Evolutionary conservation across 2,329 filamentous ascomycete genomes (phyloP).

Genomic region (Trichoderma sp.): DNA sequence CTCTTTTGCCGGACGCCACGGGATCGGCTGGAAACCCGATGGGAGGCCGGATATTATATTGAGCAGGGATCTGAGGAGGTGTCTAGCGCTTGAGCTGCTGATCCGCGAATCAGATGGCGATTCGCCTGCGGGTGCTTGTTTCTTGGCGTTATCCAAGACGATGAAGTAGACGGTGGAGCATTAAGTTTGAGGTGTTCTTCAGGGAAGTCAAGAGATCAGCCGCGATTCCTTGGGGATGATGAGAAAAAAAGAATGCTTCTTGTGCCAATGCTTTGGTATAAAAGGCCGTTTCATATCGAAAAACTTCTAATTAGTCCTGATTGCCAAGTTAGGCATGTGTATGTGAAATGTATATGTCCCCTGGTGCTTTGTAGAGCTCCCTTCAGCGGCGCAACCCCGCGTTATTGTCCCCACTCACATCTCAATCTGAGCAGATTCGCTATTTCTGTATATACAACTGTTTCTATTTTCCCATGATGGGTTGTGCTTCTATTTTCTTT

Average conservation of each 20-base stretch:
- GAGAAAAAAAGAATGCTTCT: not conserved
- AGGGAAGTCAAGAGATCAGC: not conserved
- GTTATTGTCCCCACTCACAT: not conserved
- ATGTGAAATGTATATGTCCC: not conserved
- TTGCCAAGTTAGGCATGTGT: not conserved
- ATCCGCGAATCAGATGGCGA: conserved; percentile 3
- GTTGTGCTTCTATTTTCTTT: not conserved
- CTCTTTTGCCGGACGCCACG: conserved; percentile 27
- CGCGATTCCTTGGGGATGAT: not conserved
- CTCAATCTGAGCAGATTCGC: not conserved
- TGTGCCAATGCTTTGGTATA: not conserved
- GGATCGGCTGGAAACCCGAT: conserved; percentile 25
- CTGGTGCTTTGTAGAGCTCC: not conserved
- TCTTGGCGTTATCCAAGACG: conserved; percentile 1
- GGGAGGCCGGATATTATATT: conserved; percentile 10
- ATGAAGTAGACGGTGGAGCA: not conserved
- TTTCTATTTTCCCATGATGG: not conserved
- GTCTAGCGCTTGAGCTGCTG: conserved; percentile 19
- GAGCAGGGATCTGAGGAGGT: conserved; percentile 9
- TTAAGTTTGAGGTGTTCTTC: not conserved
- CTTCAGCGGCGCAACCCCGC: conserved; percentile 16
- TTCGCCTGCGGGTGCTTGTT: not conserved
- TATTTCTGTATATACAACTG: not conserved
- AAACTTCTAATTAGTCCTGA: not conserved
- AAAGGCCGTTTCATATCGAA: not conserved